Evolutionary conservation across 805 yeast species (phyloP), one percentile per base, ranked within the genome.

Genomic region (Cyberlindnera japonica): DNA sequence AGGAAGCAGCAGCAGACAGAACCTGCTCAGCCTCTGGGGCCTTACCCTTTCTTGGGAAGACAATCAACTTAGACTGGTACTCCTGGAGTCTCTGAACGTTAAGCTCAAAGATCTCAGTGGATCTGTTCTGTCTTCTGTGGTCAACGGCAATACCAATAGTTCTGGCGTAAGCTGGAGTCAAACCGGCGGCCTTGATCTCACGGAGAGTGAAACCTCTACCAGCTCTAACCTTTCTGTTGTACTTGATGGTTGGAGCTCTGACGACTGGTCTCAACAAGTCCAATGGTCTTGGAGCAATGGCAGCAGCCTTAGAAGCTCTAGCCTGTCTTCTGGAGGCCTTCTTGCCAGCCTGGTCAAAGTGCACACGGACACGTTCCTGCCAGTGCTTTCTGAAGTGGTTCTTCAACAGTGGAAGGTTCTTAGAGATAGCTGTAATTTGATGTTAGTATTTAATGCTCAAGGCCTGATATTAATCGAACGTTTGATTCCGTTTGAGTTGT

Each of bases 331-430:
- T 89, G 57, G 95, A 82, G 67, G 76, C 89, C 83, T 93, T 93
- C 83, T 91, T 89, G 73, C 99, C 99, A 68, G 99, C 96, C 81
- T 93, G 99, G 91, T 93, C 97, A 71, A 93, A 85, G 89, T 95
- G 99, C 66, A 88, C 96, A 73, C 80, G 87, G 81, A 93, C 99
- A 70, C 98, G 87, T 76, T 88, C 95, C 79, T 93, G 98, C 99
- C 99, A 93, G 95, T 91, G 91, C 87, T 91, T 91, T 82, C 97
- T 85, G 95, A 91, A 91, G 81, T 93, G 99, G 84, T 91, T 91
- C 84, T 87, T 88, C 82, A 87, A 85, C 79, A 91, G 79, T 80
- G 98, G 96, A 79, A 89, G 82, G 80, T 91, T 91, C 90, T 93
- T 91, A 64, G 93, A 75, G 83, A 93, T 89, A 75, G 98, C 99